Percentiles rank a stretch among this genome's conserved stretches.
These are phyloP conservation scores for Psidium guajava DNA, from an alignment of 345 rosid species.

Conservation along the genomic window DNA sequence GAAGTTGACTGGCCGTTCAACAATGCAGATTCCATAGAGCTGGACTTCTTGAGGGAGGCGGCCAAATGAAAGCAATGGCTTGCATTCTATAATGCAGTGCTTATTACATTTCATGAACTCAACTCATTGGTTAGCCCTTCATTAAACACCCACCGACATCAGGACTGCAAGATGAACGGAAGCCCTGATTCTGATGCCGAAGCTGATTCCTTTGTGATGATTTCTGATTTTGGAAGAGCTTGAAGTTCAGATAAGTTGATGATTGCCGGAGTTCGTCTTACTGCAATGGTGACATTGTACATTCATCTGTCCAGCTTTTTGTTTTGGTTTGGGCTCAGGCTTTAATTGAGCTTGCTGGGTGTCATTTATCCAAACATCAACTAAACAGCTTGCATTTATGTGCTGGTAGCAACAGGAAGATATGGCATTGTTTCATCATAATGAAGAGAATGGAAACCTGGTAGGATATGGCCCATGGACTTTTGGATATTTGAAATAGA, in stretches of 20 bases:
- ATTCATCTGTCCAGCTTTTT: background rate
- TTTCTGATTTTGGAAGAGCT: background rate
- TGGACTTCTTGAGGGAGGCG: background rate
- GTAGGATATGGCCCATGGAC: background rate
- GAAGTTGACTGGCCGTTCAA: background rate
- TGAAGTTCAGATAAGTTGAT: background rate
- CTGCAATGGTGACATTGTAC: background rate
- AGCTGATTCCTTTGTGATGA: background rate
- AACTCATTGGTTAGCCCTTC: background rate
- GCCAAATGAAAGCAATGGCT: background rate
- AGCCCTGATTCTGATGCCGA: background rate
- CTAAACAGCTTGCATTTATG: background rate
- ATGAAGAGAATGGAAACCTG: background rate
- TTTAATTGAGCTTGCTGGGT: background rate
- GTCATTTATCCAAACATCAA: background rate
- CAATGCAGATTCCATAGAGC: background rate
- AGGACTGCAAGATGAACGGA: background rate
- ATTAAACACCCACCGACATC: background rate
- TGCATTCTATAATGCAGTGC: background rate
- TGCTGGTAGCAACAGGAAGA: background rate
- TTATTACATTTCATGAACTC: background rate
- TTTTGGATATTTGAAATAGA: background rate
- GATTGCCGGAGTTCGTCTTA: background rate
- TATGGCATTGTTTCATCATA: background rate
- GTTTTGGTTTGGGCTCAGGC: background rate